Evolutionary conservation across 1,284 basidiomycete genomes (phyloP).

Genomic region (Mycosarcoma maydis): DNA sequence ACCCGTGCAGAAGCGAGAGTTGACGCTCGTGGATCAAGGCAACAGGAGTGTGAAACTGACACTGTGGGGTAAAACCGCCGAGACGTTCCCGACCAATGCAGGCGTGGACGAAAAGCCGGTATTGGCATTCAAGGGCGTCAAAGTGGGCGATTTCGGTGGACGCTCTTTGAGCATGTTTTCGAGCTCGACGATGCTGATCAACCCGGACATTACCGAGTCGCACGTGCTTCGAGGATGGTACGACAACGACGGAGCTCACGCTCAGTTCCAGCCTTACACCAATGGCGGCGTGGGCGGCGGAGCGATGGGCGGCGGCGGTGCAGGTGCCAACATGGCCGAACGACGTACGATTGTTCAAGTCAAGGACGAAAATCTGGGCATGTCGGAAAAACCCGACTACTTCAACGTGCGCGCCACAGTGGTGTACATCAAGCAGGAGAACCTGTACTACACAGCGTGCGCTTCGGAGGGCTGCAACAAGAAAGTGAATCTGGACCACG

Average conservation of each 20-base stretch:
- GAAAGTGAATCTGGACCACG: conserved; percentile 80
- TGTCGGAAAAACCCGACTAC: conserved; percentile 80
- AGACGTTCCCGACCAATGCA: conserved; percentile 72
- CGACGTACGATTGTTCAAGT: conserved; percentile 80
- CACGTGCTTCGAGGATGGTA: conserved; percentile 91
- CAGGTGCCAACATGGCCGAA: conserved; percentile 67
- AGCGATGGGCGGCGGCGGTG: conserved; percentile 53
- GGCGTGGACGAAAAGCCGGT: conserved; percentile 63
- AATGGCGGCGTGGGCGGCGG: conserved; percentile 64
- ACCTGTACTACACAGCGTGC: conserved; percentile 90
- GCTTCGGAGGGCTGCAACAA: conserved; percentile 84
- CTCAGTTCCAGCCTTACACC: conserved; percentile 65
- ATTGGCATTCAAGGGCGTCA: conserved; percentile 89
- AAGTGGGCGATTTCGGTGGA: conserved; percentile 93
- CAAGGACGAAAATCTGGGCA: conserved; percentile 81
- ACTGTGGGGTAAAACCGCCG: conserved; percentile 95
- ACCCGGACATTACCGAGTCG: conserved; percentile 88
- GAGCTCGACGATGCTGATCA: conserved; percentile 69
- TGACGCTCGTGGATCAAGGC: conserved; percentile 84
- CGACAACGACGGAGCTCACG: conserved; percentile 58
- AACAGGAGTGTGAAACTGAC: conserved; percentile 84
- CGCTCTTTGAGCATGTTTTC: conserved; percentile 78
- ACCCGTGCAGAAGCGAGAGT: conserved; percentile 63
- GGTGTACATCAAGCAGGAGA: conserved; percentile 88
- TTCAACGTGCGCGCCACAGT: conserved; percentile 85